Percentiles rank a stretch among this genome's conserved stretches.
Conservation (phyloP, 2,329 filamentous ascomycete species). For the Hymenoscyphus infarciens region DNA sequence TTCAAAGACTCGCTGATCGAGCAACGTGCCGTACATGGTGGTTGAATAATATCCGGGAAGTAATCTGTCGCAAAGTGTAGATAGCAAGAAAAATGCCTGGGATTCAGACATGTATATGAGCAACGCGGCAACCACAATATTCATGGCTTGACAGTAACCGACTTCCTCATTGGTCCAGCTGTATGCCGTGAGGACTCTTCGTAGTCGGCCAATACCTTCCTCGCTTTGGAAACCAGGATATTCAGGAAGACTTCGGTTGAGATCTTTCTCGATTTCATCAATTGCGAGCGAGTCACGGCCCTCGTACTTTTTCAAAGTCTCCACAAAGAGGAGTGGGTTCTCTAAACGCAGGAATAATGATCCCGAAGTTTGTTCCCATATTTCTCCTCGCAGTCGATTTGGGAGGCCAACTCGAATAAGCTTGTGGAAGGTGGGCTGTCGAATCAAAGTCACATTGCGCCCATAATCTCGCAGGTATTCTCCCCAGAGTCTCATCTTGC, state of each 20-base stretch:
- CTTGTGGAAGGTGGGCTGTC: slow-evolving; percentile 97
- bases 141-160: slow-evolving; percentile 99
- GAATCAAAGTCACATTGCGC: slow-evolving; percentile 84
- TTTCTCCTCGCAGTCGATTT: slow-evolving; percentile 87
- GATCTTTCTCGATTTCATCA: slow-evolving; percentile 97
- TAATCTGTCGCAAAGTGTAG: slow-evolving; percentile 84
- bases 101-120: slow-evolving; percentile 97
- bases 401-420: slow-evolving; percentile 92
- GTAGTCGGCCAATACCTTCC: slow-evolving; percentile 85
- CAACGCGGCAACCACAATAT: slow-evolving; percentile 96
- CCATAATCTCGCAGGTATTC: slow-evolving; percentile 96
- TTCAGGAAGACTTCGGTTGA: slow-evolving; percentile 93
- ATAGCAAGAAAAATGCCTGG: slow-evolving; percentile 93
- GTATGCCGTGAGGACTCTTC: slow-evolving; percentile 91
- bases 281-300: slow-evolving; percentile 91
- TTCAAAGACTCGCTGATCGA: slow-evolving; percentile 97
- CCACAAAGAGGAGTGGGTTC: slow-evolving; percentile 75
- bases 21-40: slow-evolving; percentile 96
- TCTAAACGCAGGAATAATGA: slow-evolving; percentile 86
- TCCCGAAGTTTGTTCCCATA: slow-evolving; percentile 93
- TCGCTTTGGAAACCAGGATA: slow-evolving; percentile 97
- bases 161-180: slow-evolving; percentile 96
- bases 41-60: slow-evolving; percentile 97
- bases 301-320: slow-evolving; percentile 79
- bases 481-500: slow-evolving; percentile 96